These are phyloP conservation scores for Pleurotus platypus DNA, from an alignment of 768 basidiomycete genomes.

Conservation along the genomic window DNA sequence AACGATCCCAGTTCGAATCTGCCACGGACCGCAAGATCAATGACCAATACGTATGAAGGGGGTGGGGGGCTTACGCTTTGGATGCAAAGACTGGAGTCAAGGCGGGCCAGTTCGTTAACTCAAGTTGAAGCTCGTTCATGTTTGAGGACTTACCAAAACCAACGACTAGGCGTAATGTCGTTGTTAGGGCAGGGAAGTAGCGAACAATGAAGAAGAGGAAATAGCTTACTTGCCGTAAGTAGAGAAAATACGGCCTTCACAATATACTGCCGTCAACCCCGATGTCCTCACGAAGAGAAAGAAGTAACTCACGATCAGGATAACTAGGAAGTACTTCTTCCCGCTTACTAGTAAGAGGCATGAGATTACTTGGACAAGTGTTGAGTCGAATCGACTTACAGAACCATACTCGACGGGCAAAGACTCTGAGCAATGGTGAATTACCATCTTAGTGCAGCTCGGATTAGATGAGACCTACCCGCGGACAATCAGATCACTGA, in stretches of 20 bases:
- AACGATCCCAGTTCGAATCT: not conserved
- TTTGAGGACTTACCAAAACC: not conserved
- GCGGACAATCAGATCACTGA: slow-evolving; percentile 27
- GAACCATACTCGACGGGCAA: slow-evolving; percentile 23
- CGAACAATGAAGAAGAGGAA: not conserved
- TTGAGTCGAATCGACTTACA: slow-evolving; percentile 12
- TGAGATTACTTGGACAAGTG: too few species aligned
- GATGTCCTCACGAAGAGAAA: not conserved
- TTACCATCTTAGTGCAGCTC: not conserved
- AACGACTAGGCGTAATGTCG: not conserved
- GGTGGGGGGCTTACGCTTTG: slow-evolving; percentile 19
- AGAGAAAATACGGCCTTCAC: not conserved
- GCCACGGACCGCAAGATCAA: not conserved
- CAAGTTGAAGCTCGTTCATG: not conserved
- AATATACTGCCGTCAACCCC: not conserved
- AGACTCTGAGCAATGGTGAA: slow-evolving; percentile 16
- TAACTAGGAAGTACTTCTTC: slow-evolving; percentile 13
- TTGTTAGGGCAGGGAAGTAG: not conserved
- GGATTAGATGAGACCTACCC: slow-evolving; percentile 17
- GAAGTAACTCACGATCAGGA: slow-evolving; percentile 15
- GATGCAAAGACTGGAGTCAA: slow-evolving; percentile 20
- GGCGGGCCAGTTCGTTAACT: not conserved
- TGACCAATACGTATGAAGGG: too few species aligned
- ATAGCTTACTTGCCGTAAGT: not conserved
- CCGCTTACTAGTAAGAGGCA: slow-evolving; percentile 13